A percentile compares a stretch with the other conserved stretches of the same genome.
These are phyloP conservation scores for Pseudogymnoascus sp. DNA, from an alignment of 2,329 filamentous ascomycete genomes.

Conservation along the genomic window DNA sequence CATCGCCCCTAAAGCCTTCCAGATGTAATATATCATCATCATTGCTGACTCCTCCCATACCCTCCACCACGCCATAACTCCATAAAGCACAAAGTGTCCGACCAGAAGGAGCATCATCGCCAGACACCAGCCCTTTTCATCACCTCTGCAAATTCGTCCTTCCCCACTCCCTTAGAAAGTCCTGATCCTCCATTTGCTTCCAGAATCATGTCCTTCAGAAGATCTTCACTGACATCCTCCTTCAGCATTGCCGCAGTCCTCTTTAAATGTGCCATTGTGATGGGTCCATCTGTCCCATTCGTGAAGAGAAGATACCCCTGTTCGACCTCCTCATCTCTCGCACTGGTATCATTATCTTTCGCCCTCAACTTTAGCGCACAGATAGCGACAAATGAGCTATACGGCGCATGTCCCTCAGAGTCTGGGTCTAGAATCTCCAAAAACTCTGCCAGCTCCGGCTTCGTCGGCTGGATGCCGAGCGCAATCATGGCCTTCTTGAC, in stretches of 20 bases:
- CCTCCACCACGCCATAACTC: constrained; percentile 7
- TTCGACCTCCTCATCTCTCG: constrained; percentile 59
- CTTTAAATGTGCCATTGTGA: constrained; percentile 70
- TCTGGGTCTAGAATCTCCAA: constrained; percentile 77
- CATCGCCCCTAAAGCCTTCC: neutral
- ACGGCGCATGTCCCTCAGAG: constrained; percentile 66
- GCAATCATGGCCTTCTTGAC: constrained; percentile 48
- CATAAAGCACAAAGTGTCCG: constrained; percentile 5
- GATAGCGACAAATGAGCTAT: constrained; percentile 75
- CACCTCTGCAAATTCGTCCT: constrained; percentile 37
- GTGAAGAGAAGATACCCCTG: constrained; percentile 79
- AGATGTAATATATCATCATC: constrained; percentile 6
- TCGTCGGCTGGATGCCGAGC: constrained; percentile 63
- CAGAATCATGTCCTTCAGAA: constrained; percentile 87
- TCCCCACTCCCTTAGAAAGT: constrained; percentile 59
- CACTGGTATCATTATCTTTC: constrained; percentile 42
- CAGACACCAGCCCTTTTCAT: constrained; percentile 26
- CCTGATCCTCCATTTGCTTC: constrained; percentile 82
- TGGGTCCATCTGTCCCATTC: constrained; percentile 48
- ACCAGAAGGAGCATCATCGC: constrained; percentile 14
- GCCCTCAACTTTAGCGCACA: constrained; percentile 77
- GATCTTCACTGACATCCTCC: constrained; percentile 73
- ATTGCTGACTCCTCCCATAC: neutral
- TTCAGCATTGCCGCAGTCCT: constrained; percentile 73
- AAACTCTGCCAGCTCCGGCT: constrained; percentile 66